phyloP scores from a whole-genome alignment of 1,284 basidiomycete genomes.

The Ganoderma meredithae region DNA sequence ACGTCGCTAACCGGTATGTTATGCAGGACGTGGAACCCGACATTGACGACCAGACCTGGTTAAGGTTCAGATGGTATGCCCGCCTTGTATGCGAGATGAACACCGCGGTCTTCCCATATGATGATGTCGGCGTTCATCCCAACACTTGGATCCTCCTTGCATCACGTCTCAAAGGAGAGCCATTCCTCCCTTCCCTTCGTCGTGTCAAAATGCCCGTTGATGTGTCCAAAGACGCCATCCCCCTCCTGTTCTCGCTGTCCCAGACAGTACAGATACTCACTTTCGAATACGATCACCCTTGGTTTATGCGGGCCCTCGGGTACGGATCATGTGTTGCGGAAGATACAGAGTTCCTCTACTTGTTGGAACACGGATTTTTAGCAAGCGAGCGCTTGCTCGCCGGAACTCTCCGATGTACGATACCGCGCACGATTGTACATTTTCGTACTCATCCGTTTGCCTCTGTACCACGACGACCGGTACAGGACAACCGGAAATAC shows the following conservation, averaged over 20 bases:
- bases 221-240: background rate
- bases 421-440: too few relatives aligned
- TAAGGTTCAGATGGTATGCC: background rate
- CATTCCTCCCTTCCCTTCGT: background rate
- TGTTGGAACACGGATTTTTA: too few relatives aligned
- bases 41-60: background rate
- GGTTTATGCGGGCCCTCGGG: background rate
- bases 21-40: background rate
- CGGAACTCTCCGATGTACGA: too few relatives aligned
- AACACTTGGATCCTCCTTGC: background rate
- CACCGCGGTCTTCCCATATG: background rate
- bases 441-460: too few relatives aligned
- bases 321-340: background rate
- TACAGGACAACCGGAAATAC: too few relatives aligned
- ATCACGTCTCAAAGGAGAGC: background rate
- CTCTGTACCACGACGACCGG: too few relatives aligned
- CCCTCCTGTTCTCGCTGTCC: background rate
- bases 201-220: background rate
- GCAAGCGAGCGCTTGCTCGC: too few relatives aligned
- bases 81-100: background rate
- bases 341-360: background rate
- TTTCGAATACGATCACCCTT: background rate
- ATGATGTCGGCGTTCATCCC: background rate
- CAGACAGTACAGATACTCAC: background rate
- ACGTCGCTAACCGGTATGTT: background rate